Evolutionary conservation across 2,329 filamentous ascomycete genomes (phyloP), one percentile per base, ranked within the genome.

Genomic region (Aspergillus fijiensis): DNA sequence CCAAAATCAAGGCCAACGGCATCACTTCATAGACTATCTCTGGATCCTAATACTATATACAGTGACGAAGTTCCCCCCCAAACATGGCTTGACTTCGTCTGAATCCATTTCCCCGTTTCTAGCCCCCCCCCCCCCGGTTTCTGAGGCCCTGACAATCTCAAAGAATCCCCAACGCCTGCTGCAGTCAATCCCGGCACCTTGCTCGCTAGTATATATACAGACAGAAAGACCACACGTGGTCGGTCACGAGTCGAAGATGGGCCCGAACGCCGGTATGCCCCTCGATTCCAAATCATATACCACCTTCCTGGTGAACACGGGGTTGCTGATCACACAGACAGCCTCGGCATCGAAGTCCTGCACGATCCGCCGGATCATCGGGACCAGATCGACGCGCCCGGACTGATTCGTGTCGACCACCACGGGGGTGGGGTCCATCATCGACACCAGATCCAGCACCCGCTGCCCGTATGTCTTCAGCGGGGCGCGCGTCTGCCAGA

Each of bases 271-370:
- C 2, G 85, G 81, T 7, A 91, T 74, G 0, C 88, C 87, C 58
- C 87, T 80, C 42, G 80, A 81, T 75, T 91, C 88, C 54, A 92
- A 76, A 9, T 83, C 87, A 70, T 87, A 89, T 0, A 92, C 88
- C 1, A 92, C 81, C 76, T 85, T 85, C 68, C 82, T 82, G 19
- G 89, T 91, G 35, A 91, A 82, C 59, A 76, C 82, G 59, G 87
- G 85, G 71, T 92, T 92, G 58, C 86, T 87, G 67, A 92, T 88
- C 61, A 91, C 83, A 69, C 91, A 87, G 42, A 91, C 87, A 2
- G 88, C 89, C 79, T 92, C 89, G 1, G 83, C 82, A 0, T 75
- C 65, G 27, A 78, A 78, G 33, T 82, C 73, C 52, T 67, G 68
- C 52, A 77, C 78, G 55, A 87, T 76, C 9, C 78, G 74, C 66